phyloP scores from a whole-genome alignment of 306 rosid genomes.

The Psophocarpus tetragonolobus region DNA sequence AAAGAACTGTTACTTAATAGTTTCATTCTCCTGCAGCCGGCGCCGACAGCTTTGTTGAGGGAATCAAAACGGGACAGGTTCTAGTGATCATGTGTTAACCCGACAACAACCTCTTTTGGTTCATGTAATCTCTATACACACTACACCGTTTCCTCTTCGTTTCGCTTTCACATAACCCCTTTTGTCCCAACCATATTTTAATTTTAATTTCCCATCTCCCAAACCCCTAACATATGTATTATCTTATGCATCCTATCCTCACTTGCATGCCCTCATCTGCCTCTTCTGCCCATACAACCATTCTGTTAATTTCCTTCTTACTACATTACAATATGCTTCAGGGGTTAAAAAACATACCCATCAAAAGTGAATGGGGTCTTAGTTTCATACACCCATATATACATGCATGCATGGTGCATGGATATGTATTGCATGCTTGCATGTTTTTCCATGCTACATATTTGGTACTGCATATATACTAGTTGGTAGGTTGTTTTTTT shows the following conservation, averaged over 20 bases:
- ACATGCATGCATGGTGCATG: background rate
- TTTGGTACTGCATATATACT: background rate
- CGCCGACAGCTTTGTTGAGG: constrained; percentile 43
- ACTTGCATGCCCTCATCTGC: background rate
- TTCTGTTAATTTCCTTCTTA: background rate
- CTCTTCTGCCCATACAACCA: background rate
- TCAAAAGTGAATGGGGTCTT: background rate
- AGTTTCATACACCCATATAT: no score
- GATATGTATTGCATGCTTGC: background rate
- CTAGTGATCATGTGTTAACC: constrained; percentile 19
- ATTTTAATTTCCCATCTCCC: no score
- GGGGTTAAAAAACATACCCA: background rate
- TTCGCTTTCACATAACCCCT: constrained; percentile 21
- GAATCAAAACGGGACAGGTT: constrained; percentile 45
- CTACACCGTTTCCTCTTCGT: background rate
- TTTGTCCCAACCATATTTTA: background rate
- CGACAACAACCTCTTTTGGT: constrained; percentile 45
- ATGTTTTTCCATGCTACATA: background rate
- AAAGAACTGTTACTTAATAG: constrained; percentile 32
- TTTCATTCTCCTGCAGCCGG: constrained; percentile 33
- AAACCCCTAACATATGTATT: background rate
- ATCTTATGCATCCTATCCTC: background rate
- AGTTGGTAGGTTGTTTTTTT: background rate
- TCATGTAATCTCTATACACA: background rate
- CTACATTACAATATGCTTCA: background rate